These are phyloP conservation scores for Ormosia semicastrata DNA, from an alignment of 306 rosid species.

Conservation along the genomic window DNA sequence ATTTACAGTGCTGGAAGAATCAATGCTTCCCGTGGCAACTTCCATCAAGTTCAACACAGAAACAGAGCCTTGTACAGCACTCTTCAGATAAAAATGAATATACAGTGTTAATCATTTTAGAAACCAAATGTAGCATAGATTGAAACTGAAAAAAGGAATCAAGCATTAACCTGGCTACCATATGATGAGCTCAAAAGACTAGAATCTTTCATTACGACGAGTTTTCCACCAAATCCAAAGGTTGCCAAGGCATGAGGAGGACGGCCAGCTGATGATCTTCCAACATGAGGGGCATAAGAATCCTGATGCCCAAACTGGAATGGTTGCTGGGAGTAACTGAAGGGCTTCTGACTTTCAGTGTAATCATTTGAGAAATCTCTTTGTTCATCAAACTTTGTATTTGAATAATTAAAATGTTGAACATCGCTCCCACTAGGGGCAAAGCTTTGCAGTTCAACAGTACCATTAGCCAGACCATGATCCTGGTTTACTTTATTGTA, in stretches of 20 bases:
- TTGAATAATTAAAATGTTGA: conserved; percentile 56
- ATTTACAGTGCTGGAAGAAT: conserved; percentile 45
- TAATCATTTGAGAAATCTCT: conserved; percentile 42
- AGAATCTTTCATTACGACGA: conserved; percentile 67
- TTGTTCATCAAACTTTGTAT: conserved; percentile 41
- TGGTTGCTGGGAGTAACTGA: conserved; percentile 49
- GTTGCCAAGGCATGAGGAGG: conserved; percentile 83
- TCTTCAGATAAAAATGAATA: conserved; percentile 50
- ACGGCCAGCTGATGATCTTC: conserved; percentile 76
- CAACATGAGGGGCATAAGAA: conserved; percentile 54
- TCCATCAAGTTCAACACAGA: conserved; percentile 77
- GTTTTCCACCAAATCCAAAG: conserved; percentile 93
- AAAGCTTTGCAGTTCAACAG: conserved; percentile 44
- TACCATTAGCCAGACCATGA: conserved; percentile 48
- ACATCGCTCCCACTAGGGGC: conserved; percentile 39
- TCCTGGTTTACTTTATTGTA: conserved; percentile 50
- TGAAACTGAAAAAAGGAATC: conserved; percentile 19
- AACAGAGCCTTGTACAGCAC: conserved; percentile 51
- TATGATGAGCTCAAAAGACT: conserved; percentile 44
- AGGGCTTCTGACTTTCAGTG: conserved; percentile 48
- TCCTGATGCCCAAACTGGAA: conserved; percentile 51
- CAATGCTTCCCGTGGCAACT: conserved; percentile 44
- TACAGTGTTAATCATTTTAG: conserved; percentile 29
- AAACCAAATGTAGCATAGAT: conserved; percentile 22
- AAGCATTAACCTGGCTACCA: conserved; percentile 67